These are phyloP conservation scores for Raffaelea albimanens DNA, from an alignment of 2,329 filamentous ascomycete species.

Conservation along the genomic window DNA sequence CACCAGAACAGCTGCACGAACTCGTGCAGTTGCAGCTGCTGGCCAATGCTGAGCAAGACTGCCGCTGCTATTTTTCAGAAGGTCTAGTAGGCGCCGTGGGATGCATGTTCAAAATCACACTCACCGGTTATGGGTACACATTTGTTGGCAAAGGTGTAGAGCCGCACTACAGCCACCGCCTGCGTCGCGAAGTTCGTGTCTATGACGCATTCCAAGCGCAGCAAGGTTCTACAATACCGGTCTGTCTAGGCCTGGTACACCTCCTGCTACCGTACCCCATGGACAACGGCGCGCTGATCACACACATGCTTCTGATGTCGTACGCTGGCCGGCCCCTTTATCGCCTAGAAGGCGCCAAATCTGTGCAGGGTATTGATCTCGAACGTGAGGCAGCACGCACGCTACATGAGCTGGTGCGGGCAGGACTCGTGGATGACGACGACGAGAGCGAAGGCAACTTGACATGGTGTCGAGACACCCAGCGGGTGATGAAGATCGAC, in stretches of 20 bases:
- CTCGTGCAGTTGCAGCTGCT: conserved; percentile 6
- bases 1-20: too few species aligned
- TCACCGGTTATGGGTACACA: conserved; percentile 12
- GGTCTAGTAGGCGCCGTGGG: too few species aligned
- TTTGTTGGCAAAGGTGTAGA: conserved; percentile 13
- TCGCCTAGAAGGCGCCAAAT: background rate
- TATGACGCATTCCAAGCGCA: too few species aligned
- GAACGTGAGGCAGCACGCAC: background rate
- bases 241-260: conserved; percentile 11
- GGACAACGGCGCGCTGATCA: conserved; percentile 1
- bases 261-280: conserved; percentile 6
- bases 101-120: conserved; percentile 12
- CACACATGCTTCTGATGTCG: conserved; percentile 13
- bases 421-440: conserved; percentile 1
- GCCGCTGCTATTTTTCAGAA: conserved; percentile 3
- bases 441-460: conserved; percentile 4
- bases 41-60: conserved; percentile 6
- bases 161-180: conserved; percentile 3
- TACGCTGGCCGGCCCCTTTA: conserved; percentile 8
- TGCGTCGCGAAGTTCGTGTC: conserved; percentile 6
- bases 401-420: conserved; percentile 1
- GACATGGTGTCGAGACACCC: conserved; percentile 1
- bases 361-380: background rate
- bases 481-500: background rate
- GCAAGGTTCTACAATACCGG: conserved; percentile 11